Base-by-base conservation (phyloP, 176 grass and related monocot genomes). In the Musa beccarii region DNA sequence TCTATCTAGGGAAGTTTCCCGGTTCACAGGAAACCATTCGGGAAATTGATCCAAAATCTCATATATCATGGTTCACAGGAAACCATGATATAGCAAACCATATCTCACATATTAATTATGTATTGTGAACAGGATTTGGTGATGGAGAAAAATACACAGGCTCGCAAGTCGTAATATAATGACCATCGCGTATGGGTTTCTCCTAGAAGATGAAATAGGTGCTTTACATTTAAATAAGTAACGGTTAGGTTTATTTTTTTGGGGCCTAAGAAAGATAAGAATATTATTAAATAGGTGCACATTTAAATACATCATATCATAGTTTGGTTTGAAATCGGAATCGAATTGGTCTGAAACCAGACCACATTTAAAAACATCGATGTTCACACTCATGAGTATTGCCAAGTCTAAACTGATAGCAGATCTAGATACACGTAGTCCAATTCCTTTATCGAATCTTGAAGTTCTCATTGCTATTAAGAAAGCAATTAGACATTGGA, bases 101-200 rank as follows among this genome's bases (percentile, higher is more conserved):
- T 74, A 97, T 93, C 84, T 97, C 94, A 82, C 94, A 97, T 82
- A 97, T 93, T 19, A 97, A 22, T 22, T 75, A 89, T 43, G 94
- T 90, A 77, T 98, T 93, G 16, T 76, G 82, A 55, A 98, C 94
- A 76, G 94, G 94, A 71, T 29, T 98, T 93, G 66, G 94, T 98
- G 75, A 98, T 93, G 94, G 62, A 98, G 75, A 84, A 98, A 98
- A 85, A 98, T 84, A 69, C 86, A 90, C 15, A 93, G 82, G 53
- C 93, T 80, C 83, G 91, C 64, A 82, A 98, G 83, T n/a, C 94
- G 90, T 66, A 98, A 66, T 24, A 98, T 59, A 67, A 98, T 98
- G 73, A 98, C 94, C 94, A 98, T 98, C 70, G 90, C 86, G 86
- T 93, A 98, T 53, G 94, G 94, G 80, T 98, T 98, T 83, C 93